These are phyloP conservation scores for Centrapalus pauciflorus DNA, from an alignment of 129 eudicot species.

Conservation along the genomic window DNA sequence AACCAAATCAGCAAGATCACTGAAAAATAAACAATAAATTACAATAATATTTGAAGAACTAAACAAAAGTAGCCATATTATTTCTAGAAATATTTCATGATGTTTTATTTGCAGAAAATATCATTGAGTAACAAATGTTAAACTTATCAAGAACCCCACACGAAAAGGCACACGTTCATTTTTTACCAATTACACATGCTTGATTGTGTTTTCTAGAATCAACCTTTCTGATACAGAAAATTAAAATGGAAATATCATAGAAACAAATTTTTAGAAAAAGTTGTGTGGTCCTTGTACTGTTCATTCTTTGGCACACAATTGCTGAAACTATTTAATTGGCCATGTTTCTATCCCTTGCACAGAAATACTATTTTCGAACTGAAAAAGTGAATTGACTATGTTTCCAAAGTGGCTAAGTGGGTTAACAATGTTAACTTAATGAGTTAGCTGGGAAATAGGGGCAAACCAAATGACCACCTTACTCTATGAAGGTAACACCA, in stretches of 20 bases:
- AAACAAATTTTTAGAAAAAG: not conserved
- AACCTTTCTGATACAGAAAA: not conserved
- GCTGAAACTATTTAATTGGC: not conserved
- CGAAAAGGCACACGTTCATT: not conserved
- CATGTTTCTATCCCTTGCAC: not conserved
- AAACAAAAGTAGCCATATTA: slow-evolving; percentile 1
- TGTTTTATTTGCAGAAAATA: not conserved
- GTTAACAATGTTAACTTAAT: not conserved
- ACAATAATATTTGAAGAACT: slow-evolving; percentile 10
- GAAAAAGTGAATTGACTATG: not conserved
- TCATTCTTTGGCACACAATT: not conserved
- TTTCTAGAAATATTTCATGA: not conserved
- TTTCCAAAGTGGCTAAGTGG: not conserved
- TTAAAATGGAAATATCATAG: not conserved
- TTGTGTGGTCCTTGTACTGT: not conserved
- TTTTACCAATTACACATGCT: not conserved
- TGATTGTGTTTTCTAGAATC: not conserved
- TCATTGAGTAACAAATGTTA: slow-evolving; percentile 5
- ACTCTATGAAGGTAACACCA: not conserved
- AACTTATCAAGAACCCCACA: not conserved
- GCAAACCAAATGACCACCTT: not conserved
- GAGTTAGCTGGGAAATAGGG: not conserved
- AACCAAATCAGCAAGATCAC: slow-evolving; percentile 92
- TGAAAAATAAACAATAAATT: slow-evolving; percentile 28
- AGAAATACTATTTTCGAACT: not conserved